Base-by-base conservation (phyloP, 805 yeast species). In the Yamadazyma sp. region DNA sequence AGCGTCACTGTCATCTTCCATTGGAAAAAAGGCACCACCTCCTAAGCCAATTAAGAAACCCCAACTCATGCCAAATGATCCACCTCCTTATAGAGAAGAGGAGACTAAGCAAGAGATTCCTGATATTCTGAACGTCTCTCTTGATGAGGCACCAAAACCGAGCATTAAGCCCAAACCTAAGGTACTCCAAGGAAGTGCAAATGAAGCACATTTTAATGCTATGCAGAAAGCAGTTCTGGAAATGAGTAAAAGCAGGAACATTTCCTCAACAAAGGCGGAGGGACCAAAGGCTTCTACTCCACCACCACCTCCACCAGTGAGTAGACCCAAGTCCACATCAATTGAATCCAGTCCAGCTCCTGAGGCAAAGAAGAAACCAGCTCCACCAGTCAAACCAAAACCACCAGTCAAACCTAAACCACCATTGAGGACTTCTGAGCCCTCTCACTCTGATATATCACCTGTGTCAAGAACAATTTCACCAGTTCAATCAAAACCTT, bases 21-120 rank as follows among this genome's bases (percentile, higher is more conserved):
- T 33, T n/a, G 34, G 30, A 15, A 61, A 58, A 44, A 60, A 58
- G 35, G n/a, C n/a, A n/a, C 69, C 73, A 14, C 73, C 72, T 9
- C 72, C 73, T 23, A 69, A 66, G 27, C 75, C 75, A 1, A 39
- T 47, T 2, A 70, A 64, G 41, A 60, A 62, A 35, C 48, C 56
- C 15, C 31, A 44, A 14, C 11, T 39, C 3, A 40, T 39, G 40
- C 44, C 44, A 3, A 20, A 17, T 22, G 36, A 51, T 12, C 59
- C 58, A 6, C 57, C 55, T 7, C 50, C 64, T 17, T 52, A 53
- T 27, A 33, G 49, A 23, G 34, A 27, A 14, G 7, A 8, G 12
- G 35, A 32, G 5, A n/a, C 5, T 22, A 18, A 16, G 18, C 20
- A 14, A 9, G 23, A 32, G 7, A 22, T 11, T 11, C 23, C 23